Base-by-base conservation (phyloP, 192 early-diverging fungal genomes). In the Phycomyces blakesleeanus region DNA sequence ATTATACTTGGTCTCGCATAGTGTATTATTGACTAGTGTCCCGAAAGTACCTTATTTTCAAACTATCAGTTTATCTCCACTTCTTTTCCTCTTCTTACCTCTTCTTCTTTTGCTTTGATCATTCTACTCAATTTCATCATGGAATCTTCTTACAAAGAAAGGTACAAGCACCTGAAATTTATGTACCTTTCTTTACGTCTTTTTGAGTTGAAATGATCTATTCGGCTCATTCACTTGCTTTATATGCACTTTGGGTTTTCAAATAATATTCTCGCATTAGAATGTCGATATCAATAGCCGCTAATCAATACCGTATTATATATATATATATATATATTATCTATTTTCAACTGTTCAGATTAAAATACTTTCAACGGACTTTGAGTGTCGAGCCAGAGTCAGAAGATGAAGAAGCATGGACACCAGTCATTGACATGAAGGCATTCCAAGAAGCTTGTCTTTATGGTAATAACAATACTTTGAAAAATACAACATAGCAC, bases 361-460 rank as follows among this genome's bases (percentile, higher is more conserved):
- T 73, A 15, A 61, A 67, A 29, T 67, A 59, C 50, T 73, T 73
- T 59, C 50, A 59, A 24, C 22, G 24, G 3, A 62, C 57, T 18
- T 22, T 66, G 10, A 57, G 47, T 51, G 47, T 26, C 12, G 20
- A 62, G 21, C 20, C 42, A 12, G 38, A 56, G 5, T 21, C 27
- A 21, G 51, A 59, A 10, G 60, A 66, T 34, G 51, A 66, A 44
- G 27, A 51, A 10, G 21, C 34, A 18, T 66, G 66, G 59, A 68
- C 47, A 24, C 69, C 69, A 44, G 66, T 72, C 20, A 76, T 83
- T 56, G 79, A 84, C 42, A 66, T 78, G 37, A 73, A 76, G 21
- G 52, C 51, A 27, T 87, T 87, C 71, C 68, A 77, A 49, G 72
- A 80, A 62, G 67, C 79, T 41, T 87, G 85, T 64, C 83, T 81